Evolutionary conservation across 192 early-diverging fungal genomes (phyloP), one percentile per base, ranked within the genome.

Genomic region (Backusella tarrabulga): DNA sequence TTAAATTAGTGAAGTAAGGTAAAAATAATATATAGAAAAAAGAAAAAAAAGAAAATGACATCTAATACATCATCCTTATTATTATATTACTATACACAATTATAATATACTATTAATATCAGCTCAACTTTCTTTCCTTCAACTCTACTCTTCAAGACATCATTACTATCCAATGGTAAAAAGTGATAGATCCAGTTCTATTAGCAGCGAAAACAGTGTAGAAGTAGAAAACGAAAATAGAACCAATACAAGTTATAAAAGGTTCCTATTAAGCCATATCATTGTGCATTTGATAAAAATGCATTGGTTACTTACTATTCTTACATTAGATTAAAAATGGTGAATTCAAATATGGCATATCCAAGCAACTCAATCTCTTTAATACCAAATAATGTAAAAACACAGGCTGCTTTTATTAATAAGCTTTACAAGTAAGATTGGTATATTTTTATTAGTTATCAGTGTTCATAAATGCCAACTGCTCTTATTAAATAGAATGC

Each of bases 401-500:
- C 85, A 8, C 85, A 86, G 56, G 82, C 85, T 34, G 85, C 85
- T 3, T 86, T 86, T 78, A 79, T 86, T 11, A 86, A 84, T 69
- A 86, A 86, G 71, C 71, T 86, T 36, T 86, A 86, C 63, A 84
- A 80, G 85, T 84, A 82, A 74, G 82, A 42, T 67, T 14, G 12
- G 4, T 44, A 44, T 44, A 44, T 12, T 12, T 15, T 34, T 46
- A 50, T n/a, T n/a, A 50, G n/a, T 21, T 50, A 19, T 21, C 0
- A 1, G 46, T 50, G 1, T 50, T 50, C 46, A 19, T n/a, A 50
- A 50, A 19, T 50, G 19, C 4, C 6, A n/a, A 50, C 6, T 50
- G 15, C n/a, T 38, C 38, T 42, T 38, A 40, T 23, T 63, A 23
- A 54, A 44, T 74, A 93, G 91, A 72, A 93, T 94, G 85, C 80